Conservation (phyloP, 176 grass and related monocot genomes). For the Aegilops longissima region DNA sequence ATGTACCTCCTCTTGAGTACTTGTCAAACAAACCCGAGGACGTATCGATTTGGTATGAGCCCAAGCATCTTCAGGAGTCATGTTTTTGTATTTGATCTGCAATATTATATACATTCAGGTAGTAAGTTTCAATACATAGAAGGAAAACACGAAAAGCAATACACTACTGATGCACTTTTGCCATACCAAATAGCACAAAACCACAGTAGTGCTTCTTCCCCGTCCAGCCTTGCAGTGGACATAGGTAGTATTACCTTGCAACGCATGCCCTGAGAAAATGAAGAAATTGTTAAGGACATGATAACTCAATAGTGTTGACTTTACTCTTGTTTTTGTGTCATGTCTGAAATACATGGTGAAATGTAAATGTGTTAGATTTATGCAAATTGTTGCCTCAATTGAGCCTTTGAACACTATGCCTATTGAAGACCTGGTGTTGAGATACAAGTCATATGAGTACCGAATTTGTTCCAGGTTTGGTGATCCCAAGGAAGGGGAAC, state of each 20-base stretch:
- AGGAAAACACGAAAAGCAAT: too few relatives aligned
- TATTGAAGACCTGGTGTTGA: too few relatives aligned
- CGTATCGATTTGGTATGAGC: conserved; percentile 61
- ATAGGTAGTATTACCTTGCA: conserved; percentile 56
- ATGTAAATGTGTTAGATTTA: too few relatives aligned
- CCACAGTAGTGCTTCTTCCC: conserved; percentile 81
- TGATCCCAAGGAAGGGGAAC: too few relatives aligned
- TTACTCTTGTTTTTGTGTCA: too few relatives aligned
- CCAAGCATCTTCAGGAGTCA: conserved; percentile 66
- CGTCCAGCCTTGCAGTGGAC: conserved; percentile 98
- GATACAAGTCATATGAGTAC: too few relatives aligned
- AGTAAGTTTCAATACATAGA: not conserved
- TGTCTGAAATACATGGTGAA: too few relatives aligned
- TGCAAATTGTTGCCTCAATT: too few relatives aligned
- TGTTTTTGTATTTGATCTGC: conserved; percentile 74
- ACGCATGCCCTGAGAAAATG: conserved; percentile 45
- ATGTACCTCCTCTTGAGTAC: conserved; percentile 60
- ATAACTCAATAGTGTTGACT: too few relatives aligned
- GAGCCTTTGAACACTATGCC: too few relatives aligned
- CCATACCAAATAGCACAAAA: conserved; percentile 84
- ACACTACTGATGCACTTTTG: not conserved
- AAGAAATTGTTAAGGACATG: too few relatives aligned
- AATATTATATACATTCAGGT: not conserved
- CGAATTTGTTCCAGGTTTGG: too few relatives aligned
- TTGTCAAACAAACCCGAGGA: conserved; percentile 67